phyloP scores from a whole-genome alignment of 371 early-diverging fungal genomes.

The Saksenaea vasiformis region DNA sequence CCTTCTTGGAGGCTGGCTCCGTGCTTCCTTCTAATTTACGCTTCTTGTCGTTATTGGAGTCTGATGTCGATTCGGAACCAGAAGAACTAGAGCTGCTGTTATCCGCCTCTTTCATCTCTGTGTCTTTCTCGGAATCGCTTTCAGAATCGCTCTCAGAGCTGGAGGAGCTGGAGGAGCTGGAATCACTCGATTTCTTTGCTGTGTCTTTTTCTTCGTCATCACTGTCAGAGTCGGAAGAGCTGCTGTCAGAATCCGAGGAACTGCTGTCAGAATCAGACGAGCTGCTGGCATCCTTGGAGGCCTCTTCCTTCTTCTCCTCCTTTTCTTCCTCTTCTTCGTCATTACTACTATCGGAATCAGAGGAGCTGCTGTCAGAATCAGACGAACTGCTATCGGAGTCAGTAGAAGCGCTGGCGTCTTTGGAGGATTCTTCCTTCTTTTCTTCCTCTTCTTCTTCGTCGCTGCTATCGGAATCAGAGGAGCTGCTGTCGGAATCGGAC shows the following conservation, averaged over 20 bases:
- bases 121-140: conserved; percentile 20
- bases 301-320: conserved; percentile 18
- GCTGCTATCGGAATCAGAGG: conserved; percentile 17
- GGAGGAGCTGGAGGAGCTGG: conserved; percentile 10
- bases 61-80: conserved; percentile 7
- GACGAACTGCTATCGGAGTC: conserved; percentile 27
- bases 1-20: conserved; percentile 30
- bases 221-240: conserved; percentile 25
- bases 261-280: conserved; percentile 25
- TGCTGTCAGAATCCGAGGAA: conserved; percentile 22
- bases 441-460: conserved; percentile 11
- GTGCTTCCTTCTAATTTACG: conserved; percentile 33
- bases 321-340: conserved; percentile 14
- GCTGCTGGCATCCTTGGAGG: conserved; percentile 7
- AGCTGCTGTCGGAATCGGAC: conserved; percentile 11
- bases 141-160: conserved; percentile 13
- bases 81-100: neutral
- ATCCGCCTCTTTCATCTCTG: conserved; percentile 19
- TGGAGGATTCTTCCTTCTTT: conserved; percentile 10
- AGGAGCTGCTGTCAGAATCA: conserved; percentile 15
- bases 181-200: neutral
- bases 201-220: neutral
- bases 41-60: conserved; percentile 25
- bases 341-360: conserved; percentile 18
- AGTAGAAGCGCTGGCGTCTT: conserved; percentile 1